Conservation (phyloP, 2,329 filamentous ascomycete species). For the Albophoma yamanashiensis region DNA sequence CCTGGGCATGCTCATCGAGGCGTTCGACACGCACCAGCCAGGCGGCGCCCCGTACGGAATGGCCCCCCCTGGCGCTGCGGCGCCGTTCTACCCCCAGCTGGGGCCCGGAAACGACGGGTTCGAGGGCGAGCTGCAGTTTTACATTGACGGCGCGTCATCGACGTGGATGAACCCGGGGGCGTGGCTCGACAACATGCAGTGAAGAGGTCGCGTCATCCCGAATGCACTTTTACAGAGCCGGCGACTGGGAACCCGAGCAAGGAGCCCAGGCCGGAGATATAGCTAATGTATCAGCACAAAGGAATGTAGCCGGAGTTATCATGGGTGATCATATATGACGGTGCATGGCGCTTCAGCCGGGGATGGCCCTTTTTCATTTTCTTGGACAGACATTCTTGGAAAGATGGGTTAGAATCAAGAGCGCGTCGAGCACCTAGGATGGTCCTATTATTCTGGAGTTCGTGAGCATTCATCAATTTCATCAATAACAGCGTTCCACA, state of each 20-base stretch:
- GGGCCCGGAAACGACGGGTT: slow-evolving; percentile 32
- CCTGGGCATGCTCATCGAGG: slow-evolving; percentile 30
- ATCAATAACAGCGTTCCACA: neutral
- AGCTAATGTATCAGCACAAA: neutral
- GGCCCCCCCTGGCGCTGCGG: neutral
- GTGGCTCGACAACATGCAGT: slow-evolving; percentile 6
- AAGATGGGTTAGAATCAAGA: too few relatives aligned
- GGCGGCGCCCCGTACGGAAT: slow-evolving; percentile 6
- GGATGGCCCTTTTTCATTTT: neutral
- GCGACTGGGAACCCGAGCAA: neutral
- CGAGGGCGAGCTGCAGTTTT: slow-evolving; percentile 32
- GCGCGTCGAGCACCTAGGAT: neutral
- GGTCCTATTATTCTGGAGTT: neutral
- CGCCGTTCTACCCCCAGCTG: slow-evolving; percentile 9
- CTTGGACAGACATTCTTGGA: neutral
- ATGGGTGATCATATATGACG: neutral
- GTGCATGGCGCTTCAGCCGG: neutral
- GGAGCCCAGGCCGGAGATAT: neutral
- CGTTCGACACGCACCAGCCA: slow-evolving; percentile 22
- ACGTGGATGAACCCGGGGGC: slow-evolving; percentile 5
- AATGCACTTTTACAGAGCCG: neutral
- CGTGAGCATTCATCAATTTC: neutral
- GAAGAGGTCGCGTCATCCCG: neutral
- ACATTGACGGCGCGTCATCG: slow-evolving; percentile 24
- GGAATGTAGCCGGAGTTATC: neutral